These are phyloP conservation scores for Chaetomium olivaceum DNA, from an alignment of 2,329 filamentous ascomycete genomes.

Conservation along the genomic window DNA sequence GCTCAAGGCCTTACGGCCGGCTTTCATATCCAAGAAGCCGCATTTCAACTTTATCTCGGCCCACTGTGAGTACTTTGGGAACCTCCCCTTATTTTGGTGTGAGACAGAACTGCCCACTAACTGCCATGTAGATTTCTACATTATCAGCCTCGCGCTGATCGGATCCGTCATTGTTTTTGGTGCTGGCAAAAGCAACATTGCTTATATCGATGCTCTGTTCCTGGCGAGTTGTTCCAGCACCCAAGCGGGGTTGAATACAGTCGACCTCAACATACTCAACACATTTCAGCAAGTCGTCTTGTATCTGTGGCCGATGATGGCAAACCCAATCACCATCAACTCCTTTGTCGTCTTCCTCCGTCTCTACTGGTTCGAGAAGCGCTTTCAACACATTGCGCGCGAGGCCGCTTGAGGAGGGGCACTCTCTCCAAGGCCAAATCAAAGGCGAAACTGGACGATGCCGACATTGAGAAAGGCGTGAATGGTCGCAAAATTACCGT, in stretches of 20 bases:
- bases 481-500: slow-evolving; percentile 66
- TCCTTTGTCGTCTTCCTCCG: slow-evolving; percentile 87
- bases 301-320: slow-evolving; percentile 69
- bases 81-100: neutral
- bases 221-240: slow-evolving; percentile 84
- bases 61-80: slow-evolving; percentile 62
- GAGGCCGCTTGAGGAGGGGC: slow-evolving; percentile 69
- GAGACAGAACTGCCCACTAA: neutral
- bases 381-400: slow-evolving; percentile 80
- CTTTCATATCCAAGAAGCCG: slow-evolving; percentile 60
- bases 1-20: slow-evolving; percentile 54
- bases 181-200: slow-evolving; percentile 55
- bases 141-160: slow-evolving; percentile 71
- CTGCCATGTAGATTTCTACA: slow-evolving; percentile 66
- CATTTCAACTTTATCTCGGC: slow-evolving; percentile 79
- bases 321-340: slow-evolving; percentile 83
- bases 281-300: slow-evolving; percentile 74
- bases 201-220: slow-evolving; percentile 86
- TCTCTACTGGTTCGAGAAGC: slow-evolving; percentile 97
- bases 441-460: slow-evolving; percentile 47
- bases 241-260: slow-evolving; percentile 88
- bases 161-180: slow-evolving; percentile 77
- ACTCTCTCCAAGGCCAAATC: slow-evolving; percentile 64
- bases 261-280: slow-evolving; percentile 65
- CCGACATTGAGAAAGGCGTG: slow-evolving; percentile 62